phyloP scores from a whole-genome alignment of 345 rosid species.

The Populus nigra region DNA sequence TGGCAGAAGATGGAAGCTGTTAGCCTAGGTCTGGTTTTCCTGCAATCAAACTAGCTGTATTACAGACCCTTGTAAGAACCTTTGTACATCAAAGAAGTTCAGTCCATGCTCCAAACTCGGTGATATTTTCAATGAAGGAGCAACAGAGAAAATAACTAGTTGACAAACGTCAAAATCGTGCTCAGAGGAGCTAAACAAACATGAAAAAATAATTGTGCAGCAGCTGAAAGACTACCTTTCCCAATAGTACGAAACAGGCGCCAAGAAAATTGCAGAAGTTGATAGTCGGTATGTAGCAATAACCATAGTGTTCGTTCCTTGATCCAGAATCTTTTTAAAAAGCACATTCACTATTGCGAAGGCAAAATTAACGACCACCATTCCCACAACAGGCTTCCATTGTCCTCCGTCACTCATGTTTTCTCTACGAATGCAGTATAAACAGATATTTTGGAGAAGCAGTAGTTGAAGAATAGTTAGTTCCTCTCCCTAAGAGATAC shows the following conservation, averaged over 20 bases:
- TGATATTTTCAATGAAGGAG: neutral
- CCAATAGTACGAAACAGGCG: conserved; percentile 23
- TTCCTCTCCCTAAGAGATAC: neutral
- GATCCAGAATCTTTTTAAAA: conserved; percentile 21
- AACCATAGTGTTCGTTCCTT: conserved; percentile 26
- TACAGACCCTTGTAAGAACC: neutral
- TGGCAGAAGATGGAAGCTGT: conserved; percentile 21
- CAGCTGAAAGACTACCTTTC: conserved; percentile 21
- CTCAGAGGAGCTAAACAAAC: neutral
- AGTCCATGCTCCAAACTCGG: neutral
- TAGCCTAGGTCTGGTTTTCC: conserved; percentile 28
- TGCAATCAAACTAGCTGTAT: conserved; percentile 6
- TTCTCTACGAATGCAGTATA: neutral
- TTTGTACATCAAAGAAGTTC: neutral
- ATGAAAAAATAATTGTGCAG: neutral
- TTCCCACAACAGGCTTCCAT: conserved; percentile 13
- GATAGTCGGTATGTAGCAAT: conserved; percentile 21
- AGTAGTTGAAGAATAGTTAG: neutral
- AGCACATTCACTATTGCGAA: conserved; percentile 29
- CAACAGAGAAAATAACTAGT: neutral
- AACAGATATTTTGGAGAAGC: neutral
- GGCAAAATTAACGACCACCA: conserved; percentile 19
- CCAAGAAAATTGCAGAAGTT: conserved; percentile 19
- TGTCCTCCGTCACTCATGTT: conserved; percentile 7
- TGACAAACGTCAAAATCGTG: neutral